Evolutionary conservation across 1,284 basidiomycete species (phyloP).

Genomic region (Trametes sp.): DNA sequence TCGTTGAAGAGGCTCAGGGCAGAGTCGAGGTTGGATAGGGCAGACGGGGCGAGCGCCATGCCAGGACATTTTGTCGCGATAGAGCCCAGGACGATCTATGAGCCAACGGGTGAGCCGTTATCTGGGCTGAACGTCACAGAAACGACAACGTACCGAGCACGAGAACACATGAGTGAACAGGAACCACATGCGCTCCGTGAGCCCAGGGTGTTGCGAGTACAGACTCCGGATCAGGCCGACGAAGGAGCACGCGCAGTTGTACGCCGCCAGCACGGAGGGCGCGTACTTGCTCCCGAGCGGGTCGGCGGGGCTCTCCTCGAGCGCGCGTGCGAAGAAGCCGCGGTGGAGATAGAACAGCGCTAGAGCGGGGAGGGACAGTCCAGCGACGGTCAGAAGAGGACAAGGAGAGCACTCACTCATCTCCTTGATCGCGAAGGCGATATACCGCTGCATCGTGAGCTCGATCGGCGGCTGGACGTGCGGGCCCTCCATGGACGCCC

Average conservation of each 20-base stretch:
- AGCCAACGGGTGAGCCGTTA: background rate
- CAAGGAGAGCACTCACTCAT: constrained; percentile 57
- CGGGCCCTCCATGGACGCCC: constrained; percentile 51
- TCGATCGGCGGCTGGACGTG: constrained; percentile 56
- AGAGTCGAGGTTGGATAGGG: constrained; percentile 67
- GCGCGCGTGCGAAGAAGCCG: constrained; percentile 73
- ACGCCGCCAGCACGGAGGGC: constrained; percentile 71
- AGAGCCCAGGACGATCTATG: constrained; percentile 71
- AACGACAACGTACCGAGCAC: constrained; percentile 61
- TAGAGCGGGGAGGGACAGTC: constrained; percentile 35
- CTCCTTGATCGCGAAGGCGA: constrained; percentile 68
- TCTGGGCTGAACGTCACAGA: constrained; percentile 9
- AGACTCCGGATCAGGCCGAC: constrained; percentile 68
- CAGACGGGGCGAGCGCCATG: constrained; percentile 68
- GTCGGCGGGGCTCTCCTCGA: constrained; percentile 67
- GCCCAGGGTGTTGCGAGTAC: constrained; percentile 66
- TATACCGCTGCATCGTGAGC: constrained; percentile 70
- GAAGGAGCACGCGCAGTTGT: constrained; percentile 71
- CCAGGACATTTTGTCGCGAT: constrained; percentile 66
- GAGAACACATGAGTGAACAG: constrained; percentile 78
- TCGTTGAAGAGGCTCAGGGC: constrained; percentile 64
- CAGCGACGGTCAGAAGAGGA: background rate
- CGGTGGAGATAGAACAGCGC: constrained; percentile 77
- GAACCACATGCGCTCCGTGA: constrained; percentile 77
- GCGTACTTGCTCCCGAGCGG: constrained; percentile 74